Base-by-base conservation (phyloP, 2,329 filamentous ascomycete species). In the Neopestalotiopsis sp. region DNA sequence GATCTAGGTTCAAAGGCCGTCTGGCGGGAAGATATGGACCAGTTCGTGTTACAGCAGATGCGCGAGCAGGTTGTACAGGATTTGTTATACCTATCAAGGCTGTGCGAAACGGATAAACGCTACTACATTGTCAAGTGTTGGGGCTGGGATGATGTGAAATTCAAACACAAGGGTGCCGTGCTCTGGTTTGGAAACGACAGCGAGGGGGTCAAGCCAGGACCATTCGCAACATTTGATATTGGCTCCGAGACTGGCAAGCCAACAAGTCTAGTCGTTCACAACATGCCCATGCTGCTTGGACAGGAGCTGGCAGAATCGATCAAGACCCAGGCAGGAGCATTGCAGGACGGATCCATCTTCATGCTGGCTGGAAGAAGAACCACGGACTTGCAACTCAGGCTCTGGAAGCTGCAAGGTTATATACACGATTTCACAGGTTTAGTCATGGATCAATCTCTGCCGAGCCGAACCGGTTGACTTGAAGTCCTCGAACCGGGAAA, bases 351-450 rank as follows among this genome's bases (percentile, higher is more conserved):
- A 2, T 80, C 77, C 9, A 76, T 85, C 24, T 80, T 84, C 66
- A 78, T 89, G 69, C 73, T 88, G 67, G 80, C 78, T 70, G 80
- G 78, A 72, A 78, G 73, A 70, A 78, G 80, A 49, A 85, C 84
- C 7, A 75, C 81, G 28, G 76, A 81, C 14, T 63, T 89, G 60
- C 86, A 89, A 75, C 68, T 84, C 67, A 80, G 83, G 66, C 79
- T 91, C 7, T 91, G 89, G 89, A 86, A 84, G 70, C 75, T 91
- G 9, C 86, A 90, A 70, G 88, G 87, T 1, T 91, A 88, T 72
- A 61, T 89, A 42, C 70, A 62, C 20, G 30, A 62, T 40, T 24
- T 38, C 10, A 30, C 14, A n/a, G 59, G 59, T 34, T 30, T 30
- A 40, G 9, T 17, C 45, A 52, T 52, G 45, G 45, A n/a, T n/a